Evolutionary conservation across 192 early-diverging fungal genomes (phyloP).

Genomic region (Backusella psychrophila): DNA sequence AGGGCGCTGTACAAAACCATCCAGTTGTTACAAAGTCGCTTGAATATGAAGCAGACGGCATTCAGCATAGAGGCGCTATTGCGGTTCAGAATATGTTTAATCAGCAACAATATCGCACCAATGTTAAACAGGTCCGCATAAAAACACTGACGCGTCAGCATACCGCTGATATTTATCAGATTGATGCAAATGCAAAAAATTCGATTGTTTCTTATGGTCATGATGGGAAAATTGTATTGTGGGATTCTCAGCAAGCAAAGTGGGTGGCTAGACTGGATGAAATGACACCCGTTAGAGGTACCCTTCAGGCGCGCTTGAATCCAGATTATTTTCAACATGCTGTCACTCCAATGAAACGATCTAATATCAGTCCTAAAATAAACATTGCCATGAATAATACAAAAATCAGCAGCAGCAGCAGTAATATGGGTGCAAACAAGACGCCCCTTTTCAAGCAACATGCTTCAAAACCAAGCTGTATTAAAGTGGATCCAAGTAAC

Average conservation of each 20-base stretch:
- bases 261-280: slow-evolving; percentile 33
- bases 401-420: no score
- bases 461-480: neutral
- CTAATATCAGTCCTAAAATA: neutral
- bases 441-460: neutral
- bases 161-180: slow-evolving; percentile 21
- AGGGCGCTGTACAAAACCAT: neutral
- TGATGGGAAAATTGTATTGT: slow-evolving; percentile 31
- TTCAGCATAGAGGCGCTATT: slow-evolving; percentile 27
- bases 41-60: slow-evolving; percentile 21
- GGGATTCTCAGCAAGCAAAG: slow-evolving; percentile 19
- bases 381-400: neutral
- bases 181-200: slow-evolving; percentile 24
- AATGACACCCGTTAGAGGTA: neutral
- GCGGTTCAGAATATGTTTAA: slow-evolving; percentile 18
- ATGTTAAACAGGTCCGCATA: slow-evolving; percentile 11
- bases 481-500: slow-evolving; percentile 26
- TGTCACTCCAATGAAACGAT: neutral
- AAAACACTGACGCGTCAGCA: slow-evolving; percentile 26
- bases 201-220: slow-evolving; percentile 26
- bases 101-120: slow-evolving; percentile 9
- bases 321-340: neutral
- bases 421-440: neutral
- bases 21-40: neutral
- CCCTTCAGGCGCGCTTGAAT: neutral